Evolutionary conservation across 805 yeast species (phyloP).

Genomic region (Kluyveromyces dobzhanskii): DNA sequence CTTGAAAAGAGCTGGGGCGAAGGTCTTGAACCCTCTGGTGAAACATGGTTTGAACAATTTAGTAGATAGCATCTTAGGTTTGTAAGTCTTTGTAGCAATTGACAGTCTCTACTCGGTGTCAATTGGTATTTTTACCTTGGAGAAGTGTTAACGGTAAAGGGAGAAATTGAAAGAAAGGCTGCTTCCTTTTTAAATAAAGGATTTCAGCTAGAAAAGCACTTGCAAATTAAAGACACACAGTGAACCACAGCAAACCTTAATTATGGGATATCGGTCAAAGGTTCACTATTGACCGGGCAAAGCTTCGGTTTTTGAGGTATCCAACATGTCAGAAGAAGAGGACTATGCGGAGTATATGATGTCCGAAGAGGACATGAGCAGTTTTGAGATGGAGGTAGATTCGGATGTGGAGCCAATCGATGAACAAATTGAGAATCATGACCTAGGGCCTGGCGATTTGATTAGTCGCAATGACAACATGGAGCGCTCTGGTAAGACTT

Average conservation of each 20-base stretch:
- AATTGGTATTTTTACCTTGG: no score
- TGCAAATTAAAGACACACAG: no score
- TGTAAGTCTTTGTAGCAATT: no score
- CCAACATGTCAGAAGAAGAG: slow-evolving; percentile 13
- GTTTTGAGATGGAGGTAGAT: slow-evolving; percentile 21
- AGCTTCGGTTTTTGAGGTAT: no score
- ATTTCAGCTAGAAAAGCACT: no score
- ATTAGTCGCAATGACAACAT: not conserved
- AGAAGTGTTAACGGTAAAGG: no score
- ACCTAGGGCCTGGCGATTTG: slow-evolving; percentile 1
- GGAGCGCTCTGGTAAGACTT: slow-evolving; percentile 1
- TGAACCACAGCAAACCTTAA: no score
- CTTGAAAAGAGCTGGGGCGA: slow-evolving; percentile 28
- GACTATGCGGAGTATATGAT: slow-evolving; percentile 27
- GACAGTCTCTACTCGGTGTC: no score
- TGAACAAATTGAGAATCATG: not conserved
- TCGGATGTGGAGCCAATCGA: slow-evolving; percentile 2
- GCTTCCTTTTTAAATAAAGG: no score
- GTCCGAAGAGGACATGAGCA: slow-evolving; percentile 23
- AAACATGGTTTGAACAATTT: not conserved
- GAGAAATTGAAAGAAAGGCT: no score
- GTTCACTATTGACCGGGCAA: no score
- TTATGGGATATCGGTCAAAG: no score
- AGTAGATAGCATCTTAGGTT: slow-evolving; percentile 4
- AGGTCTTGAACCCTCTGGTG: slow-evolving; percentile 21